A percentile compares a stretch with the other conserved stretches of the same genome.
phyloP scores from a whole-genome alignment of 2,329 filamentous ascomycete species.

The Alternaria hordeiaustralica region DNA sequence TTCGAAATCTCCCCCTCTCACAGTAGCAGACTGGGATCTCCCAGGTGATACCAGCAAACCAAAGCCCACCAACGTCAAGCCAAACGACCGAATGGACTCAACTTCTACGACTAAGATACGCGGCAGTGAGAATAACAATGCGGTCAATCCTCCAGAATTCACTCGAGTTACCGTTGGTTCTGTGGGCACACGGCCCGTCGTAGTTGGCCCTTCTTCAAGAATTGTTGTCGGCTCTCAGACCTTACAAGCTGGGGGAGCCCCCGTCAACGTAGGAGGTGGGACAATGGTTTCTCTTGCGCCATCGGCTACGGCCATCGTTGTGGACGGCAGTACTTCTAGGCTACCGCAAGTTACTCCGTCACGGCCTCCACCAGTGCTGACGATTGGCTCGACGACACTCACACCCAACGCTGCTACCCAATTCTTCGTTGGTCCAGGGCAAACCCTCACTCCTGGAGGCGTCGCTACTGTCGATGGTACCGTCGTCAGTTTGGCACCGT shows the following conservation, averaged over 20 bases:
- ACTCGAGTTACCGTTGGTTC: constrained; percentile 31
- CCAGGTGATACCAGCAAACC: constrained; percentile 5
- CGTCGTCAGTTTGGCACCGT: constrained; percentile 49
- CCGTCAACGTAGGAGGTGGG: constrained; percentile 45
- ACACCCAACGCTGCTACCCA: constrained; percentile 56
- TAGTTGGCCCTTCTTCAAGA: constrained; percentile 40
- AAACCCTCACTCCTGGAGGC: constrained; percentile 49
- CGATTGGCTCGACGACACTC: constrained; percentile 48
- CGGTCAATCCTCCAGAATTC: constrained; percentile 10
- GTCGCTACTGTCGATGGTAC: constrained; percentile 48
- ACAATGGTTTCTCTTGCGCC: constrained; percentile 38
- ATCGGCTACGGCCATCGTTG: constrained; percentile 37
- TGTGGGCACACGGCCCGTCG: constrained; percentile 37
- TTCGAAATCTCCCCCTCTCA: constrained; percentile 12
- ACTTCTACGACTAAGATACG: constrained; percentile 9
- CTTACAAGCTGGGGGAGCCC: constrained; percentile 42
- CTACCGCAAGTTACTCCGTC: constrained; percentile 23
- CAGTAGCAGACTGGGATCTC: constrained; percentile 22
- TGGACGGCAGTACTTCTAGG: constrained; percentile 35
- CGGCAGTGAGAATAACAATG: constrained; percentile 4
- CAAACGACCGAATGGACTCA: constrained; percentile 4
- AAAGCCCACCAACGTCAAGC: constrained; percentile 2
- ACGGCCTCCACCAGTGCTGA: constrained; percentile 46
- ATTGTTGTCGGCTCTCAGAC: constrained; percentile 46
- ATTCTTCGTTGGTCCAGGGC: constrained; percentile 50